Percentiles rank a stretch among this genome's conserved stretches.
phyloP scores from a whole-genome alignment of 2,329 filamentous ascomycete species.

The Monosporascus sp. region DNA sequence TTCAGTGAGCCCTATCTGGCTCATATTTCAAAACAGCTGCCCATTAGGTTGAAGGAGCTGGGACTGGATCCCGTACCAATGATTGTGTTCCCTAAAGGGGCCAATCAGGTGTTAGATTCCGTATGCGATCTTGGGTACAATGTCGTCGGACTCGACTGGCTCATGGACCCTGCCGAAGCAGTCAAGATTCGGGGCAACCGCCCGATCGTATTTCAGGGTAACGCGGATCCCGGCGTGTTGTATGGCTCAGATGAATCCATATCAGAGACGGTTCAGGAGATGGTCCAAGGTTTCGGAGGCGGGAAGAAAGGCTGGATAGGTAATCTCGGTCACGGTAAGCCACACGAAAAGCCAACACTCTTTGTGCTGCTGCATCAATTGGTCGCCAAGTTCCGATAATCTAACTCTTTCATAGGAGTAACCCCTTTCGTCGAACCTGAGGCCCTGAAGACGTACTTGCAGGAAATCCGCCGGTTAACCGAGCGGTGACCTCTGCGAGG shows the following conservation, averaged over 20 bases:
- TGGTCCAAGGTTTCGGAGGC: slow-evolving; percentile 78
- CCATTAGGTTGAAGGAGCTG: slow-evolving; percentile 66
- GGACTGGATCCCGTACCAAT: slow-evolving; percentile 81
- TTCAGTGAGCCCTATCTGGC: slow-evolving; percentile 84
- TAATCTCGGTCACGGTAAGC: slow-evolving; percentile 87
- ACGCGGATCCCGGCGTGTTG: slow-evolving; percentile 88
- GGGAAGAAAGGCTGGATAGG: slow-evolving; percentile 90
- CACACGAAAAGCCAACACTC: not conserved
- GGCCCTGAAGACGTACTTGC: slow-evolving; percentile 86
- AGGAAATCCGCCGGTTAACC: slow-evolving; percentile 77
- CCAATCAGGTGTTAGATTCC: slow-evolving; percentile 88
- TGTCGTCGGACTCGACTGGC: slow-evolving; percentile 92
- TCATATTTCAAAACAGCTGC: slow-evolving; percentile 78
- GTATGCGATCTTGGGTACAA: slow-evolving; percentile 87
- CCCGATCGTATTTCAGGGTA: slow-evolving; percentile 79
- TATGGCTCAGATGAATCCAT: slow-evolving; percentile 83
- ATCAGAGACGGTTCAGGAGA: slow-evolving; percentile 73
- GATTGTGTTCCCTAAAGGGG: slow-evolving; percentile 97
- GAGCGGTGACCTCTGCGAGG: slow-evolving; percentile 28
- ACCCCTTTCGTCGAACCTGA: slow-evolving; percentile 94
- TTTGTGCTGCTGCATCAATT: too few relatives aligned
- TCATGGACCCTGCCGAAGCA: slow-evolving; percentile 82
- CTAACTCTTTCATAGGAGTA: slow-evolving; percentile 56
- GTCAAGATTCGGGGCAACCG: slow-evolving; percentile 73
- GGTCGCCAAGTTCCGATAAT: too few relatives aligned